Base-by-base conservation (phyloP, 1,139 yeast species). In the Geotrichum candidum region DNA sequence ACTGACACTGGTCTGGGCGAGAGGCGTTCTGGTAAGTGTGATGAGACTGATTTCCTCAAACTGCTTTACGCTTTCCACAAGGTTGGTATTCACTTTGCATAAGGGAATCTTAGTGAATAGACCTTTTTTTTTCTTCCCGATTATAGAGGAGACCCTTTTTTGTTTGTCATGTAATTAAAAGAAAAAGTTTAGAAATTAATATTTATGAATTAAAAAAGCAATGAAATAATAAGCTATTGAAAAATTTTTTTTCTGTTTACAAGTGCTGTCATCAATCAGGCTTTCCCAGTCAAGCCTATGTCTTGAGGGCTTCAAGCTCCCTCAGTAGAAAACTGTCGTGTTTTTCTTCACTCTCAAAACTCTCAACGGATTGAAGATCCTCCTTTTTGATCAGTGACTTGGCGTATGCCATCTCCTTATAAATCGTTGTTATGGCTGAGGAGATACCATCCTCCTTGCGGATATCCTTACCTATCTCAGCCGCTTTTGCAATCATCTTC, bases 81-180 rank as follows among this genome's bases (percentile, higher is more conserved):
- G 76, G 97, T 90, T 58, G 98, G 99, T 59, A 89, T 94, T 65
- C 98, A 94, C 75, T 94, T 94, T 78, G 97, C 98, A 65, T 92
- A 78, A 64, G 3, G 31, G 31, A 27, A 27, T 27, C 31, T 4
- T 27, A 27, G 31, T 27, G 31, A 27, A 27, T 27, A 27, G 6
- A 27, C 3, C 31, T 27, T 27, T 27, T 27, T 4, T 4, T 4
- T 27, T 18, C 18, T 18, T 18, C 18, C 18, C 18, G 18, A 27
- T 4, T 27, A 27, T 3, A 27, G 31, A 27, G 31, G 31, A 27
- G 6, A 27, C 3, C 6, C 31, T 27, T 27, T 27, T 27, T 35
- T 35, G 15, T 35, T 35, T 35, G 41, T 13, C 41, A 35, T 35
- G 41, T 11, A 35, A 9, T 11, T 35, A 6, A 6, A 13, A 41